phyloP scores from a whole-genome alignment of 148 eudicot genomes.

The Fallopia convolvulus region DNA sequence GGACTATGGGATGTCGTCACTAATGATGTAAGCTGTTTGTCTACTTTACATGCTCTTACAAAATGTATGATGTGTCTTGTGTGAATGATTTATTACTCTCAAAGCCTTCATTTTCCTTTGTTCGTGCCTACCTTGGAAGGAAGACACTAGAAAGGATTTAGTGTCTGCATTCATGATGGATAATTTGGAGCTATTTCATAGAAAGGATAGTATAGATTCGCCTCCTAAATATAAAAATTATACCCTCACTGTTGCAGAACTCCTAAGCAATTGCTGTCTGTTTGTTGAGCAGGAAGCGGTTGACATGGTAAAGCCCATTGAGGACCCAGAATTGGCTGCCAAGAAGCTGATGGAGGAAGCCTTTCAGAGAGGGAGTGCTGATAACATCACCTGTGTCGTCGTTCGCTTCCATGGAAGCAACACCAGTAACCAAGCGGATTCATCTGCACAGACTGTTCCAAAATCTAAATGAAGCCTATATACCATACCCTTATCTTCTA shows the following conservation, averaged over 20 bases:
- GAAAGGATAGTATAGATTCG: too few species aligned
- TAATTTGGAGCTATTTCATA: too few species aligned
- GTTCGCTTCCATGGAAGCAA: slow-evolving; percentile 49
- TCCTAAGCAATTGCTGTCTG: neutral
- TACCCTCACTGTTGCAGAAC: neutral
- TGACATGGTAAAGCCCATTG: slow-evolving; percentile 62
- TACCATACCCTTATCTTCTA: neutral
- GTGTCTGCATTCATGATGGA: too few species aligned
- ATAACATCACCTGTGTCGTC: slow-evolving; percentile 71
- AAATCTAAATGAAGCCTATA: slow-evolving; percentile 1
- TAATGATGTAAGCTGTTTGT: slow-evolving; percentile 50
- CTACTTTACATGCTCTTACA: neutral
- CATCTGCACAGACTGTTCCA: neutral
- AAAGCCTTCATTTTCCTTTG: neutral
- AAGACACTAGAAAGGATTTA: neutral
- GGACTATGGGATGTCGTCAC: slow-evolving; percentile 93
- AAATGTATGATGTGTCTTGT: neutral
- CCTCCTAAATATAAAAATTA: neutral
- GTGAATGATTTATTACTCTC: neutral
- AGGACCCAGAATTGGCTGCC: slow-evolving; percentile 76
- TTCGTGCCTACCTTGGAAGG: neutral
- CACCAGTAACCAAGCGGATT: slow-evolving; percentile 6
- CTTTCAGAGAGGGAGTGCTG: slow-evolving; percentile 79
- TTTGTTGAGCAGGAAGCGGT: slow-evolving; percentile 58
- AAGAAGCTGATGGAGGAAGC: slow-evolving; percentile 85